Base-by-base conservation (phyloP, 257 asterid species). In the Lycium barbarum region DNA sequence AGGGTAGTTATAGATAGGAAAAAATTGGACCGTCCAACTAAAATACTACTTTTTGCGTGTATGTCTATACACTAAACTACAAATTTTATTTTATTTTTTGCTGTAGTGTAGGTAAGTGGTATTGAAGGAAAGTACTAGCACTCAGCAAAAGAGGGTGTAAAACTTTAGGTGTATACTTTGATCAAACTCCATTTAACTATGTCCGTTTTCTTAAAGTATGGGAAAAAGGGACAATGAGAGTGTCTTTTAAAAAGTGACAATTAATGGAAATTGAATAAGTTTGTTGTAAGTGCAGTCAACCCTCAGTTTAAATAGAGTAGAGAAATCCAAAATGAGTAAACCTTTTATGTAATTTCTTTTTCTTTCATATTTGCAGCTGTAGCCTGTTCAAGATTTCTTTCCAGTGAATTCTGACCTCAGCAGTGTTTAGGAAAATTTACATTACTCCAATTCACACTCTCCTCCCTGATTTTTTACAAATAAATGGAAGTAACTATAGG, bases 211-310 rank as follows among this genome's bases (percentile, higher is more conserved):
- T 73, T 87, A 85, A 87, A 87, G 93, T 86, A 91, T 92, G 98
- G 96, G 93, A 82, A 89, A 91, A 93, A 89, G 92, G 86, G 76
- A 85, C 88, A 87, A 85, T 79, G 70, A 82, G 86, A 85, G 85
- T 83, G 78, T 84, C 87, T 87, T 92, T 90, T 80, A 71, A 90
- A 87, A 90, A 91, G 91, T 87, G 92, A 92, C 90, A 57, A 86
- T 72, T 86, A 84, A 89, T 88, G 88, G 89, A 82, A 70, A 80
- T 84, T 76, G 85, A 86, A 90, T 68, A 74, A 82, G 85, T 51
- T 83, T 85, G 83, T 85, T 84, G 86, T 40, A 83, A 54, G 85
- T 90, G 87, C 88, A 87, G 85, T 81, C 86, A 87, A 84, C 57
- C 89, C 83, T 78, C 81, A 26, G 72, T 57, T 59, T 65, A 26